These are phyloP conservation scores for Rhizopogon sp. DNA, from an alignment of 768 basidiomycete genomes.

Conservation along the genomic window DNA sequence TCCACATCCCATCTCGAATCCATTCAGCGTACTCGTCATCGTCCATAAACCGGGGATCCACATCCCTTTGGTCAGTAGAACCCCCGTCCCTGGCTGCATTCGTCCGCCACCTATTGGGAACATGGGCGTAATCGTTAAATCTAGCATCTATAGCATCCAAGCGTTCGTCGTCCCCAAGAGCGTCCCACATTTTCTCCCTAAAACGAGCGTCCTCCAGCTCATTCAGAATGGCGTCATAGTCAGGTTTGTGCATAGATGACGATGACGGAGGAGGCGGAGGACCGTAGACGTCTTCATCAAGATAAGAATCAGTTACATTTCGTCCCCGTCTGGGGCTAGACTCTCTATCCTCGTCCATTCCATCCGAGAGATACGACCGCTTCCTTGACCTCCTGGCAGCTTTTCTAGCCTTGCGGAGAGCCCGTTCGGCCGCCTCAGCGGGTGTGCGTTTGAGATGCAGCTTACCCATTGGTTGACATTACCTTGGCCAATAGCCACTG, in stretches of 20 bases:
- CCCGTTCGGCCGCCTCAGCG: slow-evolving; percentile 48
- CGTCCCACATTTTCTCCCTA: slow-evolving; percentile 67
- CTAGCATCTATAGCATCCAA: slow-evolving; percentile 57
- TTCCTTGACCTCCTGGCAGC: slow-evolving; percentile 48
- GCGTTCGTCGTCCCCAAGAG: slow-evolving; percentile 68
- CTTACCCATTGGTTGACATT: slow-evolving; percentile 33
- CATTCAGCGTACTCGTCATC: slow-evolving; percentile 89
- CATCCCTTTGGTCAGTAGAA: slow-evolving; percentile 34
- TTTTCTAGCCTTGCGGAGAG: slow-evolving; percentile 37
- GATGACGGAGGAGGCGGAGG: slow-evolving; percentile 20
- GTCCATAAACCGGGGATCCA: slow-evolving; percentile 52
- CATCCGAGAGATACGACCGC: slow-evolving; percentile 16
- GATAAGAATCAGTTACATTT: neutral
- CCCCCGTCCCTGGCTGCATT: slow-evolving; percentile 18
- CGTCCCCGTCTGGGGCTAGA: slow-evolving; percentile 9
- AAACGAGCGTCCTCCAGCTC: slow-evolving; percentile 64
- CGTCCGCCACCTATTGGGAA: slow-evolving; percentile 66
- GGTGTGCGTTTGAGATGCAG: slow-evolving; percentile 61
- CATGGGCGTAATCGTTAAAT: slow-evolving; percentile 64
- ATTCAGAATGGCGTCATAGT: slow-evolving; percentile 44
- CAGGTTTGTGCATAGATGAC: slow-evolving; percentile 27
- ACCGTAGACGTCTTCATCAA: slow-evolving; percentile 17
- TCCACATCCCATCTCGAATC: slow-evolving; percentile 84
- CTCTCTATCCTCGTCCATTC: slow-evolving; percentile 3
- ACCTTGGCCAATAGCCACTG: neutral